These are phyloP conservation scores for Dimargaris xerosporica DNA, from an alignment of 192 early-diverging fungal genomes.

Conservation along the genomic window DNA sequence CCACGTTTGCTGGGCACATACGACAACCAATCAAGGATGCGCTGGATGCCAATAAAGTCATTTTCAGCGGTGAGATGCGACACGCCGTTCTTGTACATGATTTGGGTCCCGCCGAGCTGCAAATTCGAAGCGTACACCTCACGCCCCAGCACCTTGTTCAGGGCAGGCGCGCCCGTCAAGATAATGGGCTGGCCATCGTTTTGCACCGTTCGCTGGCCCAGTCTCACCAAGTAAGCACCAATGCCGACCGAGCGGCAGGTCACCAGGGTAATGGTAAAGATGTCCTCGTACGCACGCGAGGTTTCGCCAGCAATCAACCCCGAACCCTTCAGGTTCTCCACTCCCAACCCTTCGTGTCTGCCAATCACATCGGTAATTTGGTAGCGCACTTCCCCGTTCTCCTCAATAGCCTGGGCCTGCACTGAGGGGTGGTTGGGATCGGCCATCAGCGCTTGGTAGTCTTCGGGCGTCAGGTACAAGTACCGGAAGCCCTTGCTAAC, in stretches of 20 bases:
- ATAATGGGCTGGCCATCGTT: slow-evolving; percentile 98
- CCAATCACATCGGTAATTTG: slow-evolving; percentile 83
- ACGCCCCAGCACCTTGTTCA: slow-evolving; percentile 96
- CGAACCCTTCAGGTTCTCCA: slow-evolving; percentile 91
- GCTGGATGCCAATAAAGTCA: slow-evolving; percentile 80
- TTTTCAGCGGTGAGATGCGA: slow-evolving; percentile 93
- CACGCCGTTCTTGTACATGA: slow-evolving; percentile 99
- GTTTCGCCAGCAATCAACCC: slow-evolving; percentile 98
- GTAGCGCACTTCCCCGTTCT: slow-evolving; percentile 63
- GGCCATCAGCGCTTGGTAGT: slow-evolving; percentile 45
- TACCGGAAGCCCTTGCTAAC: slow-evolving; percentile 85
- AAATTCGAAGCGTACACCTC: slow-evolving; percentile 97
- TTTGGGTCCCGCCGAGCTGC: slow-evolving; percentile 95
- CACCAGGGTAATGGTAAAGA: slow-evolving; percentile 92
- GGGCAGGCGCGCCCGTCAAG: slow-evolving; percentile 86
- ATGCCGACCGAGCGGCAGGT: slow-evolving; percentile 98
- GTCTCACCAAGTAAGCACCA: slow-evolving; percentile 94
- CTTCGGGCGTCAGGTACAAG: slow-evolving; percentile 69
- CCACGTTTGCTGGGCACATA: slow-evolving; percentile 68
- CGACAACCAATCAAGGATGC: slow-evolving; percentile 87
- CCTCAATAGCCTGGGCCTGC: slow-evolving; percentile 49
- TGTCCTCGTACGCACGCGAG: slow-evolving; percentile 89
- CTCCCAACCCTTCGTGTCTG: slow-evolving; percentile 71
- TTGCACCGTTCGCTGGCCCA: slow-evolving; percentile 94
- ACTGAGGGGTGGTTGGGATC: slow-evolving; percentile 51